phyloP scores from a whole-genome alignment of 2,329 filamentous ascomycete genomes.

The Botrytis fragariae region DNA sequence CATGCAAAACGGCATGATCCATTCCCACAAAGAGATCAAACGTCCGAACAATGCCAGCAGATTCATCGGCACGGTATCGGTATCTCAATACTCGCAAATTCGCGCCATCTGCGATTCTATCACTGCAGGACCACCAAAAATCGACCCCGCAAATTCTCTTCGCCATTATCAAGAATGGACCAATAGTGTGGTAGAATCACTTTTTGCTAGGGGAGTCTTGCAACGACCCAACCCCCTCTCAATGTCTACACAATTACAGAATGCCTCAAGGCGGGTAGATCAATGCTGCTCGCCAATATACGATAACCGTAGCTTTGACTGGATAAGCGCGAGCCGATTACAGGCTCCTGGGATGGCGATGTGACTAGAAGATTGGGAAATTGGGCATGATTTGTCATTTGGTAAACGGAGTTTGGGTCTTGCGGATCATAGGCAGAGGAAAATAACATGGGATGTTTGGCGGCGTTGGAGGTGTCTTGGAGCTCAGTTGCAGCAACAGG shows the following conservation, averaged over 20 bases:
- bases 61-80: slow-evolving; percentile 19
- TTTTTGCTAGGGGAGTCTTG: slow-evolving; percentile 1
- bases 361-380: slow-evolving; percentile 6
- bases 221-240: slow-evolving; percentile 3
- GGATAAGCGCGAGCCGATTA: slow-evolving; percentile 5
- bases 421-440: background rate
- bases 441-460: background rate
- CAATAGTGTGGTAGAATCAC: background rate
- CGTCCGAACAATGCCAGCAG: background rate
- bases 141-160: slow-evolving; percentile 13
- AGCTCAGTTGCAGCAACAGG: background rate
- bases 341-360: slow-evolving; percentile 4
- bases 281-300: slow-evolving; percentile 18
- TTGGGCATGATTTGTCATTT: background rate
- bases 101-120: slow-evolving; percentile 15
- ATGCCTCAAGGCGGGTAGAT: background rate
- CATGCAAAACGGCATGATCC: slow-evolving; percentile 21
- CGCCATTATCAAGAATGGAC: slow-evolving; percentile 18
- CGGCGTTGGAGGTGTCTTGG: background rate
- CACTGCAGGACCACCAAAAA: slow-evolving; percentile 11
- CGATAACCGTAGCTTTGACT: slow-evolving; percentile 13
- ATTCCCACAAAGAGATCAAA: slow-evolving; percentile 20
- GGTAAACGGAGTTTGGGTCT: background rate
- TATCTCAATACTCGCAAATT: slow-evolving; percentile 15
- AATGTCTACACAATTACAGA: background rate